Evolutionary conservation across 345 rosid species (phyloP).

Genomic region (Pelargonium nanum): DNA sequence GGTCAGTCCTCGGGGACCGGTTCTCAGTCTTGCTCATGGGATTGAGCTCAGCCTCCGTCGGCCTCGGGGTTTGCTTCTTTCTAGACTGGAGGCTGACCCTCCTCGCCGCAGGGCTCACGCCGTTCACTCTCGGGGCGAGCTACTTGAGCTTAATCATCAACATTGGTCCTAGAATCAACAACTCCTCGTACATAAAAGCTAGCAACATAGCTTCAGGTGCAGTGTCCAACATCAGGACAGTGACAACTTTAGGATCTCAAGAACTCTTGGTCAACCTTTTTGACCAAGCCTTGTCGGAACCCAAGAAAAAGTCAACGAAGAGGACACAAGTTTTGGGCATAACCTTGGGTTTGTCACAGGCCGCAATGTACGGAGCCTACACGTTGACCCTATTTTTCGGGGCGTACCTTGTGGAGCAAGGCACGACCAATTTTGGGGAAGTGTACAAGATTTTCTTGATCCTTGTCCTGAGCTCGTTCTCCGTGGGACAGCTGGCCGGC

Average conservation of each 20-base stretch:
- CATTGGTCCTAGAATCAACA: constrained; percentile 48
- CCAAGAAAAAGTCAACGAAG: constrained; percentile 33
- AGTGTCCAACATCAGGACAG: constrained; percentile 48
- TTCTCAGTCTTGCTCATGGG: constrained; percentile 61
- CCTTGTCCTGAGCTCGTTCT: constrained; percentile 59
- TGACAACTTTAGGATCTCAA: constrained; percentile 55
- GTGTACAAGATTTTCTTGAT: constrained; percentile 54
- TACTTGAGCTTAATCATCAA: constrained; percentile 56
- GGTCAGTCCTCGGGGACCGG: constrained; percentile 57
- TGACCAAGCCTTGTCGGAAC: constrained; percentile 41
- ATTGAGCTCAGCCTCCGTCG: constrained; percentile 50
- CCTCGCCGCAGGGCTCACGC: constrained; percentile 43
- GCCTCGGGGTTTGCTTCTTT: constrained; percentile 36
- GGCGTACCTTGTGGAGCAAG: constrained; percentile 35
- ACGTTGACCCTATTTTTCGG: constrained; percentile 46
- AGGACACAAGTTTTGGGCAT: constrained; percentile 45
- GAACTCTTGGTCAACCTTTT: constrained; percentile 44
- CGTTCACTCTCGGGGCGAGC: constrained; percentile 61
- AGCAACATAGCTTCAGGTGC: constrained; percentile 66
- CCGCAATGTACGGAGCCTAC: constrained; percentile 59
- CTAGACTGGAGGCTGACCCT: constrained; percentile 41
- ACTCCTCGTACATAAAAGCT: constrained; percentile 39
- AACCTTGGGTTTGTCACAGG: constrained; percentile 45
- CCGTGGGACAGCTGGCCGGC: constrained; percentile 66
- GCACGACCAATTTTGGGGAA: constrained; percentile 21